Evolutionary conservation across 192 early-diverging fungal species (phyloP).

Genomic region (Piromyces finnis): DNA sequence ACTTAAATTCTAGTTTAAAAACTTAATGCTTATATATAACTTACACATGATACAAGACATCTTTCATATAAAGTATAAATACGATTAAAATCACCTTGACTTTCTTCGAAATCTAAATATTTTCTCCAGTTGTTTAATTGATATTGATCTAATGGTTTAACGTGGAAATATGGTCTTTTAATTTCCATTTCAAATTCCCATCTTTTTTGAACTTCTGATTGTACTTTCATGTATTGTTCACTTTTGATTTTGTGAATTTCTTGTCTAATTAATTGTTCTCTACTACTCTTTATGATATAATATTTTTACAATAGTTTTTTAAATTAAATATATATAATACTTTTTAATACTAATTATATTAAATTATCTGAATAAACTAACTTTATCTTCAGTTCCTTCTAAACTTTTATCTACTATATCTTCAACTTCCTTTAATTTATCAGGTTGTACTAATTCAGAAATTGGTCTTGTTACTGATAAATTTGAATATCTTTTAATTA

Average conservation of each 20-base stretch:
- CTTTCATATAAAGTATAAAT: conserved; percentile 50
- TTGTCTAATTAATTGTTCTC: conserved; percentile 32
- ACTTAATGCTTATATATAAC: background rate
- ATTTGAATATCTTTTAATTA: conserved; percentile 24
- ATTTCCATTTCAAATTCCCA: conserved; percentile 62
- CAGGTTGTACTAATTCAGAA: conserved; percentile 22
- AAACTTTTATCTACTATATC: conserved; percentile 1
- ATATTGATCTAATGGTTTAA: conserved; percentile 51
- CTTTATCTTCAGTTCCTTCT: conserved; percentile 2
- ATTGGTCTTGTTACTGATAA: conserved; percentile 29
- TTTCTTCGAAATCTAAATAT: conserved; percentile 58
- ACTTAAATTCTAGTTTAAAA: no score
- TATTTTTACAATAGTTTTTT: background rate
- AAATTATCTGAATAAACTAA: background rate
- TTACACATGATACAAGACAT: conserved; percentile 55
- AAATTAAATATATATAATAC: no score
- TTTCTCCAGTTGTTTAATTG: conserved; percentile 51
- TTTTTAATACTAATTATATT: conserved; percentile 2
- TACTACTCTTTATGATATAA: conserved; percentile 16
- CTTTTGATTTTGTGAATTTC: conserved; percentile 33
- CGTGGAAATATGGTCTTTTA: conserved; percentile 62
- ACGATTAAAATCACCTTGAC: conserved; percentile 25
- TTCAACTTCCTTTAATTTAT: conserved; percentile 20
- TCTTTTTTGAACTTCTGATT: conserved; percentile 47
- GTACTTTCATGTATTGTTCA: conserved; percentile 41